Conservation (phyloP, 2,329 filamentous ascomycete genomes). For the Trichoderma polysporum region DNA sequence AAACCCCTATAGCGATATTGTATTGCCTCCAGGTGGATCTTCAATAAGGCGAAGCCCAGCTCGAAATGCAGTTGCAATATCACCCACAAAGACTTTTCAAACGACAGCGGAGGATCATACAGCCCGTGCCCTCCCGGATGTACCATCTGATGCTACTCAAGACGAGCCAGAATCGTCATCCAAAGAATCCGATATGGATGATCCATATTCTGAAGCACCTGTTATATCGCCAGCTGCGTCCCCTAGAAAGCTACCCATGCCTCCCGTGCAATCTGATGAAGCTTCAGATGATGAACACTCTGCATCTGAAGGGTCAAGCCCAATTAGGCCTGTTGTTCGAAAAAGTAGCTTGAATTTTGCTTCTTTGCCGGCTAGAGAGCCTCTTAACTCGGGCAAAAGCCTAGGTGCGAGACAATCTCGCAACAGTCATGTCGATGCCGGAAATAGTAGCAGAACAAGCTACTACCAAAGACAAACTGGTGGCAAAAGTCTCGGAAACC, state of each 20-base stretch:
- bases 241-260: background rate
- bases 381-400: slow-evolving; percentile 79
- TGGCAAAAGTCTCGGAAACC: slow-evolving; percentile 66
- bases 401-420: slow-evolving; percentile 71
- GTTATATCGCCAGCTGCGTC: background rate
- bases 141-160: background rate
- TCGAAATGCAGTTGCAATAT: slow-evolving; percentile 31
- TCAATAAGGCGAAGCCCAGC: slow-evolving; percentile 28
- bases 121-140: slow-evolving; percentile 25
- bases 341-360: slow-evolving; percentile 97
- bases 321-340: slow-evolving; percentile 72
- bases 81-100: slow-evolving; percentile 42
- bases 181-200: slow-evolving; percentile 17
- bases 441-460: slow-evolving; percentile 66
- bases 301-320: slow-evolving; percentile 70
- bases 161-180: background rate
- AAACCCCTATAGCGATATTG: slow-evolving; percentile 25
- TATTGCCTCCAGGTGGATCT: slow-evolving; percentile 22
- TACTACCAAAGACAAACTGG: slow-evolving; percentile 72
- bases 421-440: slow-evolving; percentile 74
- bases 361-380: slow-evolving; percentile 86
- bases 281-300: slow-evolving; percentile 47
- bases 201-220: slow-evolving; percentile 19
- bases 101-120: slow-evolving; percentile 48
- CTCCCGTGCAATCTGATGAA: background rate